phyloP scores from a whole-genome alignment of 1,284 basidiomycete species.

The Kwoniella shivajii region DNA sequence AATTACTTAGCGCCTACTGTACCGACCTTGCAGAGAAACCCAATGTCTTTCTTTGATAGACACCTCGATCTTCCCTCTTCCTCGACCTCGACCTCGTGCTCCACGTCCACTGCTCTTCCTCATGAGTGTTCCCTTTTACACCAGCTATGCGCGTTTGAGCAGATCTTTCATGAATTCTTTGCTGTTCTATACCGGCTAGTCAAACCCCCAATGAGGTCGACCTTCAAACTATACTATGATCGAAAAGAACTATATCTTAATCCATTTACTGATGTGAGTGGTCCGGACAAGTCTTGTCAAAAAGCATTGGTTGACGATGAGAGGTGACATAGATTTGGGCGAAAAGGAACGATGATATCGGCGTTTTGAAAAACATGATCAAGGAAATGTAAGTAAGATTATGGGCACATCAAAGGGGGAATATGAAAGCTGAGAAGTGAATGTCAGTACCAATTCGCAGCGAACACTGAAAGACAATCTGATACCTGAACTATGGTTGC shows the following conservation, averaged over 20 bases:
- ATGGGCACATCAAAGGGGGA: not conserved
- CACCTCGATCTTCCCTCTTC: too few relatives aligned
- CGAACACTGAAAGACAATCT: not conserved
- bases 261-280: conserved; percentile 4
- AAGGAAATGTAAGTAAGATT: not conserved
- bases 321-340: not conserved
- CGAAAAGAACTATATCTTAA: conserved; percentile 2
- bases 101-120: not conserved
- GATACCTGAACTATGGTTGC: conserved; percentile 7
- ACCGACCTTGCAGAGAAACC: too few relatives aligned
- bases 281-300: not conserved
- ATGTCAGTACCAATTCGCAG: conserved; percentile 1
- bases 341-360: not conserved
- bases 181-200: not conserved
- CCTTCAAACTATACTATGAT: not conserved
- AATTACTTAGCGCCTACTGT: too few relatives aligned
- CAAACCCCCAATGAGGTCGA: conserved; percentile 4
- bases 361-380: not conserved
- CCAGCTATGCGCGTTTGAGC: conserved; percentile 10
- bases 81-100: not conserved
- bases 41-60: too few relatives aligned
- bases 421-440: not conserved
- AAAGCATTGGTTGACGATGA: not conserved
- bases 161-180: conserved; percentile 8
- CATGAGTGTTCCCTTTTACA: not conserved